Evolutionary conservation across 192 early-diverging fungal species (phyloP).

Genomic region (Cladochytrium replicatum): DNA sequence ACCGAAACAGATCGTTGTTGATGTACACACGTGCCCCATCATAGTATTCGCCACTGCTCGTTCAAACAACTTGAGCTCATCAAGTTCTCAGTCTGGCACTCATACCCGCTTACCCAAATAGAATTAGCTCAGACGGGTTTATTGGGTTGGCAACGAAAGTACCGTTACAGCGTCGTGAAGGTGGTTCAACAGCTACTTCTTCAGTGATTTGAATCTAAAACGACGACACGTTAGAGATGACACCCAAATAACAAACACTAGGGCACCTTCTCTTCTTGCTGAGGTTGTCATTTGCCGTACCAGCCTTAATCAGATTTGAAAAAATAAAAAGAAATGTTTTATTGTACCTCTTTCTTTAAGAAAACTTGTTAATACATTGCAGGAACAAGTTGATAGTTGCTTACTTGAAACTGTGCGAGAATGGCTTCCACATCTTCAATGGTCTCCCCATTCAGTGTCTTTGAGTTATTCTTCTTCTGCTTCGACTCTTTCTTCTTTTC

Average conservation of each 20-base stretch:
- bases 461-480: conserved; percentile 25
- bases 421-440: conserved; percentile 63
- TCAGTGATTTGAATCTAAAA: too few species aligned
- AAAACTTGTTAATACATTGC: neutral
- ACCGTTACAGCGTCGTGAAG: conserved; percentile 47
- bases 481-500: conserved; percentile 26
- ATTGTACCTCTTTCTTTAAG: conserved; percentile 41
- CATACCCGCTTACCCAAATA: conserved; percentile 61
- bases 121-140: conserved; percentile 43
- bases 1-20: conserved; percentile 62
- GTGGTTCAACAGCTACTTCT: conserved; percentile 24
- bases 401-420: conserved; percentile 31
- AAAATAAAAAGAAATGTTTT: conserved; percentile 5
- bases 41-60: conserved; percentile 52
- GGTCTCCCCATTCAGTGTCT: conserved; percentile 34
- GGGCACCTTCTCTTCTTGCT: conserved; percentile 36
- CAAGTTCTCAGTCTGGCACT: too few species aligned
- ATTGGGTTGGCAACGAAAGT: conserved; percentile 50
- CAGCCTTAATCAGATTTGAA: neutral
- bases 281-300: neutral
- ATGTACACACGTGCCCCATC: conserved; percentile 48
- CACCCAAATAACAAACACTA: too few species aligned
- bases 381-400: neutral
- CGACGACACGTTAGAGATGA: too few species aligned
- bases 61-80: neutral